Conservation (phyloP, 2,329 filamentous ascomycete species). For the Simplicillium sp. region DNA sequence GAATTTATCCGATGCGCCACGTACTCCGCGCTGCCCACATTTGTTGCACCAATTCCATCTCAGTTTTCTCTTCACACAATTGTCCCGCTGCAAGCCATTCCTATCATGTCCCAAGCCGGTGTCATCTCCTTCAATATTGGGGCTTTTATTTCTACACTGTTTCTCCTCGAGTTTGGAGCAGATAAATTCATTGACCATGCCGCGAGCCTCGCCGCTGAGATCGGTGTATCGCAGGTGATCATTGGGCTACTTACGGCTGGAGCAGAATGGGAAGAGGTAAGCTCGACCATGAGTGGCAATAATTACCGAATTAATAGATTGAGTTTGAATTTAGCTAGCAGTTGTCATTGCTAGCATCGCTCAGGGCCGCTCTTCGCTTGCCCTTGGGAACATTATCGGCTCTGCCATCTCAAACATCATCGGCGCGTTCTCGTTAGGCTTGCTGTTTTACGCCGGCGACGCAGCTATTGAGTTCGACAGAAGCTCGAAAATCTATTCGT, state of each 20-base stretch:
- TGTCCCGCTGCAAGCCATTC: not conserved
- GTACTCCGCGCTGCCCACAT: too few species aligned
- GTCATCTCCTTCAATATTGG: conserved; percentile 19
- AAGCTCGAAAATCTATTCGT: conserved; percentile 37
- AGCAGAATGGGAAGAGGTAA: conserved; percentile 46
- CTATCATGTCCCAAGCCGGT: not conserved
- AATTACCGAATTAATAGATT: not conserved
- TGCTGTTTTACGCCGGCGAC: conserved; percentile 27
- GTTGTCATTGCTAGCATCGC: conserved; percentile 38
- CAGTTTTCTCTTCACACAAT: not conserved
- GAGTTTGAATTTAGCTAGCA: conserved; percentile 21
- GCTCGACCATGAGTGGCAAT: too few species aligned
- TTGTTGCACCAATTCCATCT: too few species aligned
- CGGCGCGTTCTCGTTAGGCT: conserved; percentile 43
- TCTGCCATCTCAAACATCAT: conserved; percentile 45
- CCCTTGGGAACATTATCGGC: conserved; percentile 45
- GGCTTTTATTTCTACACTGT: conserved; percentile 32
- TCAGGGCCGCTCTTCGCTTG: conserved; percentile 34
- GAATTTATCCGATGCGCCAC: too few species aligned
- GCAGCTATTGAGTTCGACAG: conserved; percentile 27
- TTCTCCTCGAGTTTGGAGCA: conserved; percentile 40
- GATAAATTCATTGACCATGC: conserved; percentile 44
- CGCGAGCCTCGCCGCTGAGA: conserved; percentile 31
- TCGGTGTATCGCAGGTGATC: conserved; percentile 34
- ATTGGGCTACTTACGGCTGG: conserved; percentile 43